These are phyloP conservation scores for Fremontodendron californicum DNA, from an alignment of 345 rosid species.

Conservation along the genomic window DNA sequence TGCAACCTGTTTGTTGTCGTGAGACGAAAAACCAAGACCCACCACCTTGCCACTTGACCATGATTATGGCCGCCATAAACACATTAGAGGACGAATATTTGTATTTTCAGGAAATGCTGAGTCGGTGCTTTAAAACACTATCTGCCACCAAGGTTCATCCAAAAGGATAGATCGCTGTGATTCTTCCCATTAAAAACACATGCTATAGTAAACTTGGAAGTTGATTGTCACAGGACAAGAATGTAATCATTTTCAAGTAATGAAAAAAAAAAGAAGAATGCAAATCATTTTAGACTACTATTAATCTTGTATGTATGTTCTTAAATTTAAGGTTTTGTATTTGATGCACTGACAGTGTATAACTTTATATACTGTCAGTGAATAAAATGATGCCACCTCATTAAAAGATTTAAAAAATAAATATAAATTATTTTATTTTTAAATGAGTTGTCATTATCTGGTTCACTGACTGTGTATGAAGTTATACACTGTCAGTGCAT, in stretches of 20 bases:
- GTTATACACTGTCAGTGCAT: too few species aligned
- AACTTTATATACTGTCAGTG: too few species aligned
- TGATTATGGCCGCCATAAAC: not conserved
- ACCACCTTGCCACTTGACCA: not conserved
- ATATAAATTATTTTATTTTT: too few species aligned
- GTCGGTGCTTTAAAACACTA: not conserved
- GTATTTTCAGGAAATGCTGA: not conserved
- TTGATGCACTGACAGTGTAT: too few species aligned
- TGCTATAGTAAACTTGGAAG: not conserved
- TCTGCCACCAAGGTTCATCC: not conserved
- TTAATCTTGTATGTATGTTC: not conserved
- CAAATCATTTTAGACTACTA: not conserved
- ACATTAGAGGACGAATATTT: not conserved
- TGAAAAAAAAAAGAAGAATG: not conserved
- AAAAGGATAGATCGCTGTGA: not conserved
- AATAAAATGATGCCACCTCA: too few species aligned
- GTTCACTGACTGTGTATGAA: too few species aligned
- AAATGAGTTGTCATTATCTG: too few species aligned
- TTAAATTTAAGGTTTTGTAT: too few species aligned
- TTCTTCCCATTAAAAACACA: not conserved
- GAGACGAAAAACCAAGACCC: not conserved
- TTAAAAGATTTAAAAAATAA: too few species aligned
- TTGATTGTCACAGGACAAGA: not conserved
- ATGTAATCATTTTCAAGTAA: not conserved
- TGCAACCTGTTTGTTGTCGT: slow-evolving; percentile 1